Conservation (phyloP, 2,329 filamentous ascomycete species). For the Penicillium sp. region DNA sequence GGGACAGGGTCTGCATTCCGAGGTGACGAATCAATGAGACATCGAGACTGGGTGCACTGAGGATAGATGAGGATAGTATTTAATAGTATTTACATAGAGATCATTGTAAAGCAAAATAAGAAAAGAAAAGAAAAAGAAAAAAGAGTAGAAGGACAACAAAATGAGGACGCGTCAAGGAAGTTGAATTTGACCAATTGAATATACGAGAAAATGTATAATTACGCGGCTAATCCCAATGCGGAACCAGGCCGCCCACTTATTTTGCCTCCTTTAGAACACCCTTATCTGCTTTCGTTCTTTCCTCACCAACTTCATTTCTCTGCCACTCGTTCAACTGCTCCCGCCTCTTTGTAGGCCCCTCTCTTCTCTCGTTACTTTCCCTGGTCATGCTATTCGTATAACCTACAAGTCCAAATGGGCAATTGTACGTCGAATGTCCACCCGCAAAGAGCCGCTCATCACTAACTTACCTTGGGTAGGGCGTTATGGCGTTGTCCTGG, state of each 20-base stretch:
- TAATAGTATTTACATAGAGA: neutral
- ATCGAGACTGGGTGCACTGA: neutral
- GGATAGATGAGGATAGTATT: no score
- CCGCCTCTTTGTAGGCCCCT: neutral
- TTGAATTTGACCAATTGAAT: neutral
- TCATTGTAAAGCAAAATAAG: neutral
- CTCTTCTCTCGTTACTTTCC: neutral
- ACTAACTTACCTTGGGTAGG: slow-evolving; percentile 33
- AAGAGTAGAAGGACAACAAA: neutral
- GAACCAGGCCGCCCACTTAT: neutral
- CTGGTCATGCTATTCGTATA: slow-evolving; percentile 31
- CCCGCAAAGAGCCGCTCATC: slow-evolving; percentile 1
- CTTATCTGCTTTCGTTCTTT: slow-evolving; percentile 14
- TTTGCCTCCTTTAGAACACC: slow-evolving; percentile 15
- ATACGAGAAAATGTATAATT: slow-evolving; percentile 1
- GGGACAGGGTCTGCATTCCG: slow-evolving; percentile 10
- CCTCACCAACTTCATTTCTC: slow-evolving; percentile 5
- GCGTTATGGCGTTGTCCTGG: slow-evolving; percentile 88
- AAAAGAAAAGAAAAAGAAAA: neutral
- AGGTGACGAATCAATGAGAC: slow-evolving; percentile 15
- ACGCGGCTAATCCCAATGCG: slow-evolving; percentile 12
- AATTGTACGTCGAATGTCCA: slow-evolving; percentile 33
- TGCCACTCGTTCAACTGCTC: slow-evolving; percentile 10
- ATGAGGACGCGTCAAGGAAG: neutral
- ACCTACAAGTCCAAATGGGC: slow-evolving; percentile 36